Evolutionary conservation across 2,329 filamentous ascomycete genomes (phyloP).

Genomic region (Berkeleyomyces basicola): DNA sequence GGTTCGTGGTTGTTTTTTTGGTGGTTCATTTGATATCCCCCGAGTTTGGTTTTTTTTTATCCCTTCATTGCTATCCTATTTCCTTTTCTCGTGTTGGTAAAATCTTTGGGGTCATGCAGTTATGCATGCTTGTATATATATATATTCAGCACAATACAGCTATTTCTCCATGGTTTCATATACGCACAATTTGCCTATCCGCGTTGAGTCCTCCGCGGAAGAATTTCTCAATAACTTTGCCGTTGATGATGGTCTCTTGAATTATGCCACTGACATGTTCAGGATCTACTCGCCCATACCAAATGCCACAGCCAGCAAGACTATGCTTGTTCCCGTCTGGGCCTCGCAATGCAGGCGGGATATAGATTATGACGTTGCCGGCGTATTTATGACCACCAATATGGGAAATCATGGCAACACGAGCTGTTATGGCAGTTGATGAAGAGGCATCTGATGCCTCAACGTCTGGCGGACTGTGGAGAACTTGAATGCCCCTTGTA

Average conservation of each 20-base stretch:
- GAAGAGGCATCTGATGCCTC: background rate
- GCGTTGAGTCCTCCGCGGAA: slow-evolving; percentile 53
- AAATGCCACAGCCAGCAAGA: slow-evolving; percentile 55
- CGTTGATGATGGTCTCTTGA: slow-evolving; percentile 48
- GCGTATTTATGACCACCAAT: slow-evolving; percentile 77
- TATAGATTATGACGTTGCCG: slow-evolving; percentile 67
- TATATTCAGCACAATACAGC: background rate
- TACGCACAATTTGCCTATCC: slow-evolving; percentile 29
- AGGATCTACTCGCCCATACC: slow-evolving; percentile 67
- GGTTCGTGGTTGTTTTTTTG: background rate
- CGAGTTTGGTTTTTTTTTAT: slow-evolving; percentile 1
- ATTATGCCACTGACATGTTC: slow-evolving; percentile 62
- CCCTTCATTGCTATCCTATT: background rate
- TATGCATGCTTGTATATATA: background rate
- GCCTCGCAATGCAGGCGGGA: slow-evolving; percentile 38
- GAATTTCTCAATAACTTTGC: slow-evolving; percentile 51
- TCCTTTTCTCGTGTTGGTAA: background rate
- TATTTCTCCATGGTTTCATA: background rate
- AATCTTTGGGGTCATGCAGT: background rate
- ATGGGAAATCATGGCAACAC: slow-evolving; percentile 58
- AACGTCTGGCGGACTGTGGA: slow-evolving; percentile 16
- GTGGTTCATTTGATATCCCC: slow-evolving; percentile 1
- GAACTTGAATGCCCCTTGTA: slow-evolving; percentile 31
- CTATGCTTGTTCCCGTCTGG: slow-evolving; percentile 26
- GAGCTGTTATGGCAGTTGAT: slow-evolving; percentile 26